These are phyloP conservation scores for Eutrema salsugineum DNA, from an alignment of 441 rosid genomes.

Conservation along the genomic window DNA sequence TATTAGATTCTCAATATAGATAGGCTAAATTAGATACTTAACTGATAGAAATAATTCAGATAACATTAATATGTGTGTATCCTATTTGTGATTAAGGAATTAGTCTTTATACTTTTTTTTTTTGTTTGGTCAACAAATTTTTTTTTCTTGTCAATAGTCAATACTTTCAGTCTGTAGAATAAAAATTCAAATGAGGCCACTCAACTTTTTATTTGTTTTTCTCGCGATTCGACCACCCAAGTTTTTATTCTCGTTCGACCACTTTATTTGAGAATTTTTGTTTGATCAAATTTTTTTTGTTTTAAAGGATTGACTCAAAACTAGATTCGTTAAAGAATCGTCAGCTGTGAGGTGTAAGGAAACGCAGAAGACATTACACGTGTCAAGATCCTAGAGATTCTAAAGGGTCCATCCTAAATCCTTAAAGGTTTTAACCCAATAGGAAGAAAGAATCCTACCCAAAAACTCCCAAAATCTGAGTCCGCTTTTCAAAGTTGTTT, in stretches of 20 bases:
- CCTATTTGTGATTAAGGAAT: background rate
- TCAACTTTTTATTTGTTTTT: background rate
- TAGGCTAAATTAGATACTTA: background rate
- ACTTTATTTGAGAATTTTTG: background rate
- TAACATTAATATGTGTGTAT: background rate
- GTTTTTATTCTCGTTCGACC: background rate
- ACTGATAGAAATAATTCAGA: background rate
- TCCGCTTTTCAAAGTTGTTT: constrained; percentile 24
- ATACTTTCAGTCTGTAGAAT: background rate
- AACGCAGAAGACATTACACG: constrained; percentile 14
- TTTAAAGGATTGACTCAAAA: background rate
- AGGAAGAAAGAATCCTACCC: constrained; percentile 7
- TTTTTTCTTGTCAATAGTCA: background rate
- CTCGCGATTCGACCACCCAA: background rate
- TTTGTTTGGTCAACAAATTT: background rate
- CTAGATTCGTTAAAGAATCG: background rate
- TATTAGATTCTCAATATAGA: background rate
- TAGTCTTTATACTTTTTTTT: background rate
- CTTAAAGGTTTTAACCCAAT: constrained; percentile 1
- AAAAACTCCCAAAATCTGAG: constrained; percentile 25
- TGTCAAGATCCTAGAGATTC: constrained; percentile 20
- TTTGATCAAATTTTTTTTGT: background rate
- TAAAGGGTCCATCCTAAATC: constrained; percentile 1
- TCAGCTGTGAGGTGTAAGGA: background rate
- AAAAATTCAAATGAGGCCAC: background rate